These are phyloP conservation scores for Neopestalotiopsis sp. DNA, from an alignment of 2,329 filamentous ascomycete genomes.

Conservation along the genomic window DNA sequence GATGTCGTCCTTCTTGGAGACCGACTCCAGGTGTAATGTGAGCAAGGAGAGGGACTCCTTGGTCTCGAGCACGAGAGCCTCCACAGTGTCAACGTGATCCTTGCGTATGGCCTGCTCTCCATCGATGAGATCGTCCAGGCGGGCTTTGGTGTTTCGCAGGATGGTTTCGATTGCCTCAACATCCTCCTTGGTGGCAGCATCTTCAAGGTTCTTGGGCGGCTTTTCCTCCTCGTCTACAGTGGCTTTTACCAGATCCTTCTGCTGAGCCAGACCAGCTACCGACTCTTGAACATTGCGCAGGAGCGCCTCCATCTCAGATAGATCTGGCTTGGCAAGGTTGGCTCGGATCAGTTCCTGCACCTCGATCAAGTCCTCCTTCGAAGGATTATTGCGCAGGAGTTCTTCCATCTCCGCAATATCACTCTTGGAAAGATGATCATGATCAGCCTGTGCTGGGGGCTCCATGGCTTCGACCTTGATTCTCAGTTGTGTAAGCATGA, in stretches of 20 bases:
- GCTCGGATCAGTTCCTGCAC: constrained; percentile 59
- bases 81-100: constrained; percentile 70
- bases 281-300: constrained; percentile 48
- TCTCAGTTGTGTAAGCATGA: constrained; percentile 80
- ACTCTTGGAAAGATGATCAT: constrained; percentile 47
- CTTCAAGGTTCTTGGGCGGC: constrained; percentile 37
- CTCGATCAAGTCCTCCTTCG: constrained; percentile 55
- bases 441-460: constrained; percentile 41
- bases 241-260: constrained; percentile 23
- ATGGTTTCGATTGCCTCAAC: constrained; percentile 91
- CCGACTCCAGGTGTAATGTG: constrained; percentile 69
- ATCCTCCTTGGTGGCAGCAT: constrained; percentile 77
- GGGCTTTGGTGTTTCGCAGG: constrained; percentile 85
- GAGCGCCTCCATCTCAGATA: constrained; percentile 52
- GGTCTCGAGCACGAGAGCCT: constrained; percentile 71
- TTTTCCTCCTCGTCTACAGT: background rate
- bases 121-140: constrained; percentile 80
- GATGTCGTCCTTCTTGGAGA: constrained; percentile 81
- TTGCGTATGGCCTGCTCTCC: constrained; percentile 73
- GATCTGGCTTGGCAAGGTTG: constrained; percentile 46
- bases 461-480: constrained; percentile 85
- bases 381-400: constrained; percentile 37
- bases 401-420: constrained; percentile 40
- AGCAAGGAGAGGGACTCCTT: constrained; percentile 75
- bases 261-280: constrained; percentile 37